Percentiles rank a stretch among this genome's conserved stretches.
Evolutionary conservation across 345 rosid species (phyloP).

Genomic region (Bruguiera sexangula): DNA sequence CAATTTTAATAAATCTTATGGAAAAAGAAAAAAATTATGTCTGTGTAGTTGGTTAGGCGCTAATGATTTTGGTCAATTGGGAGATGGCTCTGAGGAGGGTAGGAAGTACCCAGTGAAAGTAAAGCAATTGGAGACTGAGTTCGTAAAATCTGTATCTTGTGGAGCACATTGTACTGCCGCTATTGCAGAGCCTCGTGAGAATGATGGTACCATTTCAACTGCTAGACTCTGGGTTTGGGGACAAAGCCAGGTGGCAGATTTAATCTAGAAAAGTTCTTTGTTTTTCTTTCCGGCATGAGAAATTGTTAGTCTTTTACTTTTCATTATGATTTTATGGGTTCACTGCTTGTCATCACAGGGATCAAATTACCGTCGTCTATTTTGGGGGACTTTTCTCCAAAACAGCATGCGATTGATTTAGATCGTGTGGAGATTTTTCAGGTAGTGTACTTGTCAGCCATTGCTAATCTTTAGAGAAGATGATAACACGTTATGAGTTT

Average conservation of each 20-base stretch:
- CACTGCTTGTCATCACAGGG: slow-evolving; percentile 47
- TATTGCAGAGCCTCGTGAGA: slow-evolving; percentile 72
- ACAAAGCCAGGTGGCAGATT: slow-evolving; percentile 72
- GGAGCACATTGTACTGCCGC: slow-evolving; percentile 95
- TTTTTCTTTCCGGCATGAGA: neutral
- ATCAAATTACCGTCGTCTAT: slow-evolving; percentile 77
- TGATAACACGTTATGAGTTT: no score
- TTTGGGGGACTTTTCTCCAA: slow-evolving; percentile 79
- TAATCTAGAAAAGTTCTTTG: neutral
- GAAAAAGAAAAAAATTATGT: neutral
- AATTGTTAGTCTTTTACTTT: neutral
- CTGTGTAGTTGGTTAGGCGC: slow-evolving; percentile 48
- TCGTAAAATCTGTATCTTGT: slow-evolving; percentile 85
- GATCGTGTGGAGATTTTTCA: neutral
- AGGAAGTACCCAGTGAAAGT: slow-evolving; percentile 79
- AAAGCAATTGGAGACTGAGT: slow-evolving; percentile 70
- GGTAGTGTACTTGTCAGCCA: neutral
- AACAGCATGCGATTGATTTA: slow-evolving; percentile 41
- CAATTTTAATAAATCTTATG: neutral
- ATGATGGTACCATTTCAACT: slow-evolving; percentile 59
- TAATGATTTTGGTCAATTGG: slow-evolving; percentile 93
- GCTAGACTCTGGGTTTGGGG: slow-evolving; percentile 99
- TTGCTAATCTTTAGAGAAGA: no score
- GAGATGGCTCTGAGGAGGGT: slow-evolving; percentile 91
- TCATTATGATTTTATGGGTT: neutral